Conservation (phyloP, 225 moss, liverwort and hornwort species). For the Physcomitrium patens region DNA sequence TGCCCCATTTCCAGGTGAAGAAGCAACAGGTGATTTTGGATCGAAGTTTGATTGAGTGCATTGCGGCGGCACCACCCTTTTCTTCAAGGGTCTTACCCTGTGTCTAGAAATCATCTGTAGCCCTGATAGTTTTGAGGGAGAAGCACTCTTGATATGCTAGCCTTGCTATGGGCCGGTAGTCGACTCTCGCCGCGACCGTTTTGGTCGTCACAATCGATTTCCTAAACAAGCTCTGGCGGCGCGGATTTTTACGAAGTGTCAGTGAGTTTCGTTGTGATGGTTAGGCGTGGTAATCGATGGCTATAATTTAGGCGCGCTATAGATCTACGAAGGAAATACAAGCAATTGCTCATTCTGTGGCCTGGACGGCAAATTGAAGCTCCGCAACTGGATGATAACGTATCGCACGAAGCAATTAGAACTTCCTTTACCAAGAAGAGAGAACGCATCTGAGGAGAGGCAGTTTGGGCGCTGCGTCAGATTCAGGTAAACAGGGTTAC, state of each 20-base stretch:
- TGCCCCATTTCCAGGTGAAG: not conserved
- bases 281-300: conserved; percentile 18
- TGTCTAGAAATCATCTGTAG: not conserved
- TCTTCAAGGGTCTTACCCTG: not conserved
- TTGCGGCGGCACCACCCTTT: conserved; percentile 3
- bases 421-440: conserved; percentile 27
- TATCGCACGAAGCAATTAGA: conserved; percentile 30
- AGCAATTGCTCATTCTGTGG: not conserved
- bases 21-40: not conserved
- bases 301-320: conserved; percentile 9
- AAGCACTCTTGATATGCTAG: conserved; percentile 13
- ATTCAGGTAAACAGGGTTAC: conserved; percentile 46
- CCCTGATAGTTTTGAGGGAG: not conserved
- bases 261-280: conserved; percentile 18
- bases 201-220: not conserved
- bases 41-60: conserved; percentile 13
- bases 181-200: not conserved
- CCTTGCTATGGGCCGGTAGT: not conserved
- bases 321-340: conserved; percentile 23
- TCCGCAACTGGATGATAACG: conserved; percentile 41
- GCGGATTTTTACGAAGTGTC: not conserved
- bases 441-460: conserved; percentile 27
- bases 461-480: conserved; percentile 38
- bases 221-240: conserved; percentile 17
- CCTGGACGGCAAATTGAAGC: conserved; percentile 30